Percentiles rank a stretch among this genome's conserved stretches.
Evolutionary conservation across 108 stramenopile genomes (phyloP).

Genomic region (Fragilariopsis cylindrus): DNA sequence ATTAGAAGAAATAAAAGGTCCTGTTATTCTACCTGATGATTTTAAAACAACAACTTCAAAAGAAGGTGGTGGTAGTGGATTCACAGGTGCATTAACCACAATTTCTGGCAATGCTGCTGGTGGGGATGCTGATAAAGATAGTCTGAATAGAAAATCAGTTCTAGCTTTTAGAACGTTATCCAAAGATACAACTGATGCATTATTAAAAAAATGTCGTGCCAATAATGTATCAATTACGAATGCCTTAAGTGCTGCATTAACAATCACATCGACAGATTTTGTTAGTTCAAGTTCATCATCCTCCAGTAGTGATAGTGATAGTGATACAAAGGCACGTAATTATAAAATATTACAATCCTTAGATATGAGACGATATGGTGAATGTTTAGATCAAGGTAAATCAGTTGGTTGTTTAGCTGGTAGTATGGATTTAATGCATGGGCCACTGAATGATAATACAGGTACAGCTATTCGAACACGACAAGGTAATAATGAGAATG

Average conservation of each 20-base stretch:
- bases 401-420: slow-evolving; percentile 86
- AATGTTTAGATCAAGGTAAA: slow-evolving; percentile 65
- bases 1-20: slow-evolving; percentile 70
- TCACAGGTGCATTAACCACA: slow-evolving; percentile 66
- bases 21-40: slow-evolving; percentile 80
- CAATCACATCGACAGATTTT: slow-evolving; percentile 78
- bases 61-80: slow-evolving; percentile 24
- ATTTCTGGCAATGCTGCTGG: slow-evolving; percentile 82
- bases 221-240: slow-evolving; percentile 78
- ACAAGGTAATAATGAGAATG: slow-evolving; percentile 25
- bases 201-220: slow-evolving; percentile 62
- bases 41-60: slow-evolving; percentile 4
- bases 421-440: slow-evolving; percentile 83
- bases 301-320: slow-evolving; percentile 18
- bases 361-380: slow-evolving; percentile 85
- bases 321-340: slow-evolving; percentile 54
- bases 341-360: slow-evolving; percentile 88
- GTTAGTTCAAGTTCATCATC: slow-evolving; percentile 32
- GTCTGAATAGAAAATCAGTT: slow-evolving; percentile 48
- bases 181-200: slow-evolving; percentile 47
- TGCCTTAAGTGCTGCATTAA: slow-evolving; percentile 74
- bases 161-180: slow-evolving; percentile 68
- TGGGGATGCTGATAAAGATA: slow-evolving; percentile 49
- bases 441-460: slow-evolving; percentile 64
- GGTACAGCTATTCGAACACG: slow-evolving; percentile 50